Conservation (phyloP, 2,329 filamentous ascomycete genomes). For the Ophiostoma australiae region DNA sequence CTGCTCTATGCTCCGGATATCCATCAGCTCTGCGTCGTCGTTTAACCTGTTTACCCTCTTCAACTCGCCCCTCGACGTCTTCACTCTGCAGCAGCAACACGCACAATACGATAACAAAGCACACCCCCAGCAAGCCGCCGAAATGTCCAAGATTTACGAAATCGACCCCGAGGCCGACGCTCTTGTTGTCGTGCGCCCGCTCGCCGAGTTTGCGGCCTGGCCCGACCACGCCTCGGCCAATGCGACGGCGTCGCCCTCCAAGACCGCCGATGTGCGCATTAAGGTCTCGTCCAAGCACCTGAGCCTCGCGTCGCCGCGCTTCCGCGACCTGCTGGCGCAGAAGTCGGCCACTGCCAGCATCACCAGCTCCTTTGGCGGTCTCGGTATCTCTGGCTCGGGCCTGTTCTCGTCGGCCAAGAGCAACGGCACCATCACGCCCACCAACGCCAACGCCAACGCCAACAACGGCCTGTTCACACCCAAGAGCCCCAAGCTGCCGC, state of each 20-base stretch:
- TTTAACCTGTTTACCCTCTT: neutral
- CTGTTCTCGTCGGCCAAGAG: neutral
- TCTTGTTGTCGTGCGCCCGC: conserved; percentile 33
- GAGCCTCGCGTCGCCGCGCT: conserved; percentile 34
- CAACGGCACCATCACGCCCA: neutral
- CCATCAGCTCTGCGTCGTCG: conserved; percentile 3
- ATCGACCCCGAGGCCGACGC: conserved; percentile 36
- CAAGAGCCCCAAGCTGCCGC: neutral
- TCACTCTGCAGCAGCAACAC: neutral
- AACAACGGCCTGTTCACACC: neutral
- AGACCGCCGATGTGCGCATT: conserved; percentile 32
- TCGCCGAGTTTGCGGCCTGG: conserved; percentile 30
- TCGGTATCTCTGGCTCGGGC: conserved; percentile 7
- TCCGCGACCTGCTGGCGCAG: conserved; percentile 28
- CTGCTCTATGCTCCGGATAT: neutral
- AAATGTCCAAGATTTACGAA: conserved; percentile 35
- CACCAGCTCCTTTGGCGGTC: neutral
- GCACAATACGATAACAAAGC: too few species aligned
- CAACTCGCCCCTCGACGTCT: conserved; percentile 3
- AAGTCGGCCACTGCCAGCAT: conserved; percentile 8
- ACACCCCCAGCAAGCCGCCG: neutral
- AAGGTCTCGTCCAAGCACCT: conserved; percentile 38
- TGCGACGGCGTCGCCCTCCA: neutral
- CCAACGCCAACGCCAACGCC: neutral
- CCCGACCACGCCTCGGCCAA: conserved; percentile 20